A percentile compares a stretch with the other conserved stretches of the same genome.
Evolutionary conservation across 495 filamentous ascomycete species (phyloP).

Genomic region (Talaromyces trachyspermus): DNA sequence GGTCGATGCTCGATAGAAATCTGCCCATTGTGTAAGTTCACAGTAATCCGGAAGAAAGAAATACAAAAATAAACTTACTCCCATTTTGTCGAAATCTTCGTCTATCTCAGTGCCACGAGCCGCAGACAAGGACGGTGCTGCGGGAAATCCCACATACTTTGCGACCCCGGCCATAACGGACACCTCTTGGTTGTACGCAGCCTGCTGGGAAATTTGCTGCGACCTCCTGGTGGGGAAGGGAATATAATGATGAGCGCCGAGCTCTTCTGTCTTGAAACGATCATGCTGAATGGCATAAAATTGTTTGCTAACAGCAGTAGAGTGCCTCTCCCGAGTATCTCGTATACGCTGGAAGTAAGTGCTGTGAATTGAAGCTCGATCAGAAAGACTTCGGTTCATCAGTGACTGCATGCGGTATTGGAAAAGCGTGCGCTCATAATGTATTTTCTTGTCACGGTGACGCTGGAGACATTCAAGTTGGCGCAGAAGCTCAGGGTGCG

Average conservation of each 20-base stretch:
- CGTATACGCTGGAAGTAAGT: conserved; percentile 81
- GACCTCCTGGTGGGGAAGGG: conserved; percentile 62
- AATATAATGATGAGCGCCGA: conserved; percentile 71
- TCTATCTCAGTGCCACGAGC: conserved; percentile 68
- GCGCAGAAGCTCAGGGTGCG: conserved; percentile 81
- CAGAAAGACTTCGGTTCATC: conserved; percentile 65
- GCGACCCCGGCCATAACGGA: conserved; percentile 83
- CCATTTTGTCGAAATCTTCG: conserved; percentile 83
- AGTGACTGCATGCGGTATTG: conserved; percentile 66
- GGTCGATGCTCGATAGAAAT: conserved; percentile 31
- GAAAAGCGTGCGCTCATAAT: conserved; percentile 61
- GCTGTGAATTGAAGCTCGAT: conserved; percentile 71
- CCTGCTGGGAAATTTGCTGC: conserved; percentile 68
- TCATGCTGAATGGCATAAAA: conserved; percentile 91
- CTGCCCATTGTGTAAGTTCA: conserved; percentile 17
- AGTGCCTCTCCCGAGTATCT: conserved; percentile 69
- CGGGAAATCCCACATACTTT: conserved; percentile 92
- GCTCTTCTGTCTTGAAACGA: conserved; percentile 70
- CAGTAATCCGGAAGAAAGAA: conserved; percentile 1
- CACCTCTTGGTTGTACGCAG: conserved; percentile 88
- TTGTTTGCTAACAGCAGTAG: conserved; percentile 72
- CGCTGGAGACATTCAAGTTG: conserved; percentile 79
- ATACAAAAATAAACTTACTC: conserved; percentile 51
- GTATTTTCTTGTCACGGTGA: conserved; percentile 69
- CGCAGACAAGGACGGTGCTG: conserved; percentile 72